Evolutionary conservation across 495 filamentous ascomycete genomes (phyloP), one percentile per base, ranked within the genome.

Genomic region (Penicillium soppii): DNA sequence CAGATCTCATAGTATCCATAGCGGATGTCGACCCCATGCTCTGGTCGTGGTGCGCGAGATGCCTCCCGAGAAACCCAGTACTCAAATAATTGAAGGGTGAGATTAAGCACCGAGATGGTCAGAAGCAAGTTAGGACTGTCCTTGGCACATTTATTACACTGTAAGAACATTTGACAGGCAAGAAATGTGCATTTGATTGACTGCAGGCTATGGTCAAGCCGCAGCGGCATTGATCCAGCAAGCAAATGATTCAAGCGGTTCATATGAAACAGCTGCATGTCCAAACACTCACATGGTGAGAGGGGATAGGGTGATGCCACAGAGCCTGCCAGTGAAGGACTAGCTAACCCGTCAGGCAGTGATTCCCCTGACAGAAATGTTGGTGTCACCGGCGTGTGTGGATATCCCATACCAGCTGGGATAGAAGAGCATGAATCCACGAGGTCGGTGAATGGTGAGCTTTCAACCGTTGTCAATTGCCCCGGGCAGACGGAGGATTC

Each of bases 1-100:
- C 59, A 56, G 20, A 67, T 52, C 49, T 73, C 70, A 53, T 74
- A 74, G 57, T 69, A 63, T 20, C 71, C 71, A 45, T 74, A 74
- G 17, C 61, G 58, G 29, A 72, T 58, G 17, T 57, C 52, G 43
- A 56, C 32, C 2, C 54, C 50, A 16, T 58, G 43, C 37, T 65
- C 58, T 21, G 54, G 57, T 32, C 52, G 57, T 16, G 40, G 53
- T 5, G 37, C 36, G n/a, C 33, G 58, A 7, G 49, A 50, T 15
- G 51, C 60, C 46, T 68, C 65, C 13, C 65, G 66, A 25, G 63
- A 62, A 12, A 71, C 57, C 60, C 66, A 69, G 44, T 63, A 67
- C 29, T 68, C 66, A 33, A 76, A 65, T 3, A 74, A 32, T 20
- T 73, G 70, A 17, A 74, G 53, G 5, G 58, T 62, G 7, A 67